Percentiles rank a stretch among this genome's conserved stretches.
Conservation (phyloP, 2,329 filamentous ascomycete genomes). For the Claviceps fusiformis region DNA sequence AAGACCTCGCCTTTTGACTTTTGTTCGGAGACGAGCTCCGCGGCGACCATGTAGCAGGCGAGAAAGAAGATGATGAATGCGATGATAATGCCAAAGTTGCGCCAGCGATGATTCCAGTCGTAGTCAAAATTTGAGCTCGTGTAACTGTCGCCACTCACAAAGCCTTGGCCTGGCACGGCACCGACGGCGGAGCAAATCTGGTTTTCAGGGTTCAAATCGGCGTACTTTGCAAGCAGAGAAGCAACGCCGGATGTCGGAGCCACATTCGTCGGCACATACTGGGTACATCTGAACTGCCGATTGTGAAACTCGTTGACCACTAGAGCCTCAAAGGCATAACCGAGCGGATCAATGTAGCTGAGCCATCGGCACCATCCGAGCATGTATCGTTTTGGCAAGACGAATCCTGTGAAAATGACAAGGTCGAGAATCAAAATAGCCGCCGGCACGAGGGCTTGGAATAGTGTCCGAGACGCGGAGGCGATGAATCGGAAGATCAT, state of each 20-base stretch:
- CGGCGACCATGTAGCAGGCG: slow-evolving; percentile 45
- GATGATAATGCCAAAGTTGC: slow-evolving; percentile 57
- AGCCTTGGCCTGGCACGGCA: slow-evolving; percentile 34
- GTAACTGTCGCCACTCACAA: slow-evolving; percentile 46
- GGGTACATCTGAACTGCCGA: slow-evolving; percentile 41
- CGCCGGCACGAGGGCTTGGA: slow-evolving; percentile 48
- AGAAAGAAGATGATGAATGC: slow-evolving; percentile 52
- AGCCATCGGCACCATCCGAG: slow-evolving; percentile 73
- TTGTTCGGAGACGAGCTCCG: slow-evolving; percentile 50
- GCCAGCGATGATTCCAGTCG: slow-evolving; percentile 46
- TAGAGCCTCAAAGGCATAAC: slow-evolving; percentile 67
- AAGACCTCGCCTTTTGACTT: slow-evolving; percentile 68
- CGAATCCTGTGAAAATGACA: slow-evolving; percentile 59
- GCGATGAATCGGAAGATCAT: slow-evolving; percentile 77
- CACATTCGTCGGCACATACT: slow-evolving; percentile 28
- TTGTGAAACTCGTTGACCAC: slow-evolving; percentile 73
- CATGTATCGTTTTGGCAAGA: slow-evolving; percentile 55
- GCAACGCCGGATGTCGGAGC: not conserved
- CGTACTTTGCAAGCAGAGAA: slow-evolving; percentile 10
- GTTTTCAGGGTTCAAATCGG: slow-evolving; percentile 21
- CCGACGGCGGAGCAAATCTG: slow-evolving; percentile 47
- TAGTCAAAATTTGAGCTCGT: slow-evolving; percentile 43
- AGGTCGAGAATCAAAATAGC: slow-evolving; percentile 50
- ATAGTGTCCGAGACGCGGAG: slow-evolving; percentile 58
- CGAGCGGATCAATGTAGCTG: slow-evolving; percentile 65